Evolutionary conservation across 2,329 filamentous ascomycete species (phyloP).

Genomic region (Shiraia sp.): DNA sequence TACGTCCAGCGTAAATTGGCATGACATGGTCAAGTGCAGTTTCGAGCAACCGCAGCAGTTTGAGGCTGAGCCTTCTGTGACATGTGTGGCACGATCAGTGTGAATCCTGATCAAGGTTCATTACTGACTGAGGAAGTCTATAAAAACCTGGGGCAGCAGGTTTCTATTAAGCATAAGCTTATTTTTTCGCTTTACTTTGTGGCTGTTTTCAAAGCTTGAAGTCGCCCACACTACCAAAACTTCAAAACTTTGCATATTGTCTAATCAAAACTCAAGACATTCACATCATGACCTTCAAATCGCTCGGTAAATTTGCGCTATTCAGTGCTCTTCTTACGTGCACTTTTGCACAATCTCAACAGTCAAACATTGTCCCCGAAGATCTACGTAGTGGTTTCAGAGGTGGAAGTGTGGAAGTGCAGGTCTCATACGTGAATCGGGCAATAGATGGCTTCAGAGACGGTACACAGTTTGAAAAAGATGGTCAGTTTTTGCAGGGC

Average conservation of each 20-base stretch:
- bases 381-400: slow-evolving; percentile 26
- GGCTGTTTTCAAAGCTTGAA: background rate
- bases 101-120: background rate
- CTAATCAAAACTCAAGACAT: slow-evolving; percentile 4
- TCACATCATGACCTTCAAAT: slow-evolving; percentile 14
- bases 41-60: slow-evolving; percentile 10
- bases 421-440: slow-evolving; percentile 32
- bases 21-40: slow-evolving; percentile 5
- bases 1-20: slow-evolving; percentile 2
- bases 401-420: slow-evolving; percentile 21
- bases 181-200: slow-evolving; percentile 3
- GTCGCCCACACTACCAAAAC: background rate
- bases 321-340: slow-evolving; percentile 6
- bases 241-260: slow-evolving; percentile 2
- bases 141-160: slow-evolving; percentile 20
- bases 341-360: slow-evolving; percentile 11
- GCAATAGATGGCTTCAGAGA: slow-evolving; percentile 35
- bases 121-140: background rate
- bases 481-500: slow-evolving; percentile 17
- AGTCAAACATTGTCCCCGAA: slow-evolving; percentile 15
- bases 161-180: slow-evolving; percentile 5
- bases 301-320: slow-evolving; percentile 5
- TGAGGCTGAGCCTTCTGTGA: slow-evolving; percentile 17
- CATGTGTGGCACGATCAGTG: slow-evolving; percentile 7
- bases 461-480: slow-evolving; percentile 29